phyloP scores from a whole-genome alignment of 2,329 filamentous ascomycete genomes.

The Alternaria atra region DNA sequence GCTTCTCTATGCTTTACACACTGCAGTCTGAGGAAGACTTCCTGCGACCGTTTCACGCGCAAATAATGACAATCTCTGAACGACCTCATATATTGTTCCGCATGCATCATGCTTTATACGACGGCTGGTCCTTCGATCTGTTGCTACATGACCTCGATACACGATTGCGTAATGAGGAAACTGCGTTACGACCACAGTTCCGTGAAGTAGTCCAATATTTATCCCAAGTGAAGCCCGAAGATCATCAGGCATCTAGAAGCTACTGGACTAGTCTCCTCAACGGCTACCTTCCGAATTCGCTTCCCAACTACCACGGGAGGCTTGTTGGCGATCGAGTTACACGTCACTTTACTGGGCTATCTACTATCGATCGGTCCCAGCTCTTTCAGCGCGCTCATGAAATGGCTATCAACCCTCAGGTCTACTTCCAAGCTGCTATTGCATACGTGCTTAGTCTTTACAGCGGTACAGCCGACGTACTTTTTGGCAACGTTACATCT shows the following conservation, averaged over 20 bases:
- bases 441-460: slow-evolving; percentile 72
- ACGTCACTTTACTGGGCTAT: slow-evolving; percentile 30
- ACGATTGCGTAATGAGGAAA: slow-evolving; percentile 54
- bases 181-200: slow-evolving; percentile 65
- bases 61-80: slow-evolving; percentile 55
- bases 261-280: slow-evolving; percentile 77
- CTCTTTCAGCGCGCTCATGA: slow-evolving; percentile 35
- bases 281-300: slow-evolving; percentile 61
- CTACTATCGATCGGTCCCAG: slow-evolving; percentile 20
- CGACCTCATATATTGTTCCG: slow-evolving; percentile 55
- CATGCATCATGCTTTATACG: slow-evolving; percentile 85
- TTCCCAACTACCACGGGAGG: slow-evolving; percentile 67
- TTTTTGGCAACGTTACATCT: slow-evolving; percentile 82
- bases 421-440: slow-evolving; percentile 78
- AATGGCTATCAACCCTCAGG: slow-evolving; percentile 67
- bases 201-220: slow-evolving; percentile 65
- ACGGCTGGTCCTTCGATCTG: slow-evolving; percentile 91
- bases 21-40: slow-evolving; percentile 52
- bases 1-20: slow-evolving; percentile 53
- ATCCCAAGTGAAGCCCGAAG: slow-evolving; percentile 19
- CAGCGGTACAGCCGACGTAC: slow-evolving; percentile 70
- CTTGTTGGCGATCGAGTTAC: slow-evolving; percentile 16
- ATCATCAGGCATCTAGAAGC: slow-evolving; percentile 32
- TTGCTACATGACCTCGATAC: slow-evolving; percentile 71
- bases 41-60: slow-evolving; percentile 70